Percentiles rank a stretch among this genome's conserved stretches.
Conservation (phyloP, 129 eudicot species). For the Arctium lappa region DNA sequence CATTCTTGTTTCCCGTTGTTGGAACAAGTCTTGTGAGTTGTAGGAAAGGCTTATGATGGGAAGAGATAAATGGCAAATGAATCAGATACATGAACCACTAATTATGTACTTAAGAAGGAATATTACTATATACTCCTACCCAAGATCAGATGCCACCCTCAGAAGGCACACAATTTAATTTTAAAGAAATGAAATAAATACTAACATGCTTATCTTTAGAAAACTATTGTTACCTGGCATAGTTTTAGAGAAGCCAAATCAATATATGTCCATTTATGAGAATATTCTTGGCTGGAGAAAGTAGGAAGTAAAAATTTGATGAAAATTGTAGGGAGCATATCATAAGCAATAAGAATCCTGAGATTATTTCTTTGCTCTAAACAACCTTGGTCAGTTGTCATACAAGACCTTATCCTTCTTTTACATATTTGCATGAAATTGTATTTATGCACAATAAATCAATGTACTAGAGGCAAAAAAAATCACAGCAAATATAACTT, state of each 20-base stretch:
- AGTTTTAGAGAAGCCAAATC: background rate
- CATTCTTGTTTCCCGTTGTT: background rate
- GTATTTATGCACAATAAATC: background rate
- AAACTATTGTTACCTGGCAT: background rate
- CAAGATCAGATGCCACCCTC: background rate
- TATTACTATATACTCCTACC: background rate
- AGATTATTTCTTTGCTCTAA: background rate
- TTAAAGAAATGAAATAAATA: background rate
- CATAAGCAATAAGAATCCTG: background rate
- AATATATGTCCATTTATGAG: background rate
- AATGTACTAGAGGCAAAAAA: background rate
- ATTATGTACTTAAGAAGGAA: background rate
- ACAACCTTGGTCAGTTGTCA: background rate
- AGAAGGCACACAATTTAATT: background rate
- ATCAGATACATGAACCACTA: background rate
- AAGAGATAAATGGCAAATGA: background rate
- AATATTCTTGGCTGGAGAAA: background rate
- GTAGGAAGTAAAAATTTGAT: background rate
- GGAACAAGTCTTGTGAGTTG: background rate
- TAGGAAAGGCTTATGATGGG: background rate
- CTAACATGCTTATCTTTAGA: background rate
- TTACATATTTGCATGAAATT: background rate
- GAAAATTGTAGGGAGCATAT: background rate
- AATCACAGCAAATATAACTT: background rate
- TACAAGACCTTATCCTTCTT: background rate